phyloP scores from a whole-genome alignment of 1,139 yeast species.

The Fermentozyma sake region DNA sequence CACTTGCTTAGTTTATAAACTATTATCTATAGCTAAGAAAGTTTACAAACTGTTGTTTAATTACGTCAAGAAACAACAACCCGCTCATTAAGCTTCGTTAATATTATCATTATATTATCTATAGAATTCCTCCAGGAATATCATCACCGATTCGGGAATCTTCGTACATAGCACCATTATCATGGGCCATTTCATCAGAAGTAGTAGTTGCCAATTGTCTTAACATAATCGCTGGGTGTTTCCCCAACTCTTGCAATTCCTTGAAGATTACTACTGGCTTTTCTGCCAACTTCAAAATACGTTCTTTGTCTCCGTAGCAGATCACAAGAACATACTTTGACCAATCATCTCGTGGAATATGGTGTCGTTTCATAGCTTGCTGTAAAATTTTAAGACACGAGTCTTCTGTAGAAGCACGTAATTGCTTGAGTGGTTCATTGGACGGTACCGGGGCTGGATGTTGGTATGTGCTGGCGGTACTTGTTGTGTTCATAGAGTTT shows the following conservation, averaged over 20 bases:
- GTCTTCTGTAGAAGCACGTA: conserved; percentile 86
- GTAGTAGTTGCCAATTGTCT: conserved; percentile 59
- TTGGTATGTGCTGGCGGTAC: conserved; percentile 3
- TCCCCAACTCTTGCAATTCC: conserved; percentile 80
- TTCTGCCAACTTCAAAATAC: conserved; percentile 79
- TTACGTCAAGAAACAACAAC: too few species aligned
- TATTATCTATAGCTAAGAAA: too few species aligned
- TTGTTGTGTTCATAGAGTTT: conserved; percentile 10
- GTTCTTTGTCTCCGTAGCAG: conserved; percentile 86
- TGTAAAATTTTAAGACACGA: conserved; percentile 87
- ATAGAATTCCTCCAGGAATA: conserved; percentile 55
- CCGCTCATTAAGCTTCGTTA: too few species aligned
- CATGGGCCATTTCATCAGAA: conserved; percentile 19
- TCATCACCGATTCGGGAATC: conserved; percentile 44
- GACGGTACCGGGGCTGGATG: conserved; percentile 6
- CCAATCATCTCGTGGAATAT: conserved; percentile 79
- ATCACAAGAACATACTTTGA: conserved; percentile 83
- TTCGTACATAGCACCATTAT: conserved; percentile 34
- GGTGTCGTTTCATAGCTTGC: conserved; percentile 85
- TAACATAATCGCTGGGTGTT: conserved; percentile 90
- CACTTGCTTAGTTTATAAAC: too few species aligned
- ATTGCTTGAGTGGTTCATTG: conserved; percentile 75
- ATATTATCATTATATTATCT: conserved; percentile 3
- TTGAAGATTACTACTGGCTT: conserved; percentile 87
- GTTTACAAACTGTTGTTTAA: too few species aligned